Evolutionary conservation across 306 rosid species (phyloP).

Genomic region (Cucumis cinereus): DNA sequence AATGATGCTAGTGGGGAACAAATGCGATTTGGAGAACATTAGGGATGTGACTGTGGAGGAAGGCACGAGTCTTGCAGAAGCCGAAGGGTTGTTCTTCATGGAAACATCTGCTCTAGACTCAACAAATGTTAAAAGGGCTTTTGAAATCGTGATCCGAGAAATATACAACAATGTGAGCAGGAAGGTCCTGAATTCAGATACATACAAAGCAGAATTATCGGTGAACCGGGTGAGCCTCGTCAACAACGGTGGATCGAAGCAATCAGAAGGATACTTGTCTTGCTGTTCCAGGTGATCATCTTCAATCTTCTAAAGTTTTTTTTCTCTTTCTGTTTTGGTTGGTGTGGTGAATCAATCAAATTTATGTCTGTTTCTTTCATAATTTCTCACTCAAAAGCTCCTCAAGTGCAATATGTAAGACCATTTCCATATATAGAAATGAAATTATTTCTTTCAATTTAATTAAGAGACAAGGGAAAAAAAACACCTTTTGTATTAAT

Average conservation of each 20-base stretch:
- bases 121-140: slow-evolving; percentile 70
- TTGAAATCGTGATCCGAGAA: slow-evolving; percentile 77
- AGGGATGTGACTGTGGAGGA: slow-evolving; percentile 75
- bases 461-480: background rate
- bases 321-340: slow-evolving; percentile 11
- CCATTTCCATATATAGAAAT: slow-evolving; percentile 19
- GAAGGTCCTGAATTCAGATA: slow-evolving; percentile 80
- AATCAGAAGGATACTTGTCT: slow-evolving; percentile 35
- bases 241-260: slow-evolving; percentile 42
- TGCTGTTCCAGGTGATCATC: slow-evolving; percentile 71
- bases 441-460: slow-evolving; percentile 5
- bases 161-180: slow-evolving; percentile 86
- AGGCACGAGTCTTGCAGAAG: slow-evolving; percentile 80
- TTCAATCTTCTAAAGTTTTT: background rate
- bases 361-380: slow-evolving; percentile 15
- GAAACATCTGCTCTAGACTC: slow-evolving; percentile 91
- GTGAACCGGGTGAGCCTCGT: slow-evolving; percentile 85
- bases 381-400: background rate
- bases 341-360: slow-evolving; percentile 8
- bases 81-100: slow-evolving; percentile 89
- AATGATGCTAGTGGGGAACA: slow-evolving; percentile 88
- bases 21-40: slow-evolving; percentile 69
- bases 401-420: slow-evolving; percentile 19
- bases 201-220: slow-evolving; percentile 87
- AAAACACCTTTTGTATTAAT: slow-evolving; percentile 3